Evolutionary conservation across 169 alveolate genomes (phyloP).

Genomic region (Cryptosporidium meleagridis): DNA sequence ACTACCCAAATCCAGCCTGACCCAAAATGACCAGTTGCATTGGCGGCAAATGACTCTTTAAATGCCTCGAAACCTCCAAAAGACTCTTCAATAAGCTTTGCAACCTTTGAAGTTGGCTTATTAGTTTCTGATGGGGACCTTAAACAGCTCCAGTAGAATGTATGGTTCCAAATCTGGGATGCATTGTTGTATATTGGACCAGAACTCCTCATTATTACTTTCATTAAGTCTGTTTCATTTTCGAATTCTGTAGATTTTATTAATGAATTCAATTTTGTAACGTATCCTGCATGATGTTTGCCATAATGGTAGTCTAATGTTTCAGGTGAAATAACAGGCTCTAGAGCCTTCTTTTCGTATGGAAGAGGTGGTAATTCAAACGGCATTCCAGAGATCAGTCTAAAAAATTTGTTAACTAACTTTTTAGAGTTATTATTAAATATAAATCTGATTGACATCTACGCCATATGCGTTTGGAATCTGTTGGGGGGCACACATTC

Average conservation of each 20-base stretch:
- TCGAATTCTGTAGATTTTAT: conserved; percentile 75
- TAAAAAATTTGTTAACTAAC: neutral
- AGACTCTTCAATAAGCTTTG: conserved; percentile 84
- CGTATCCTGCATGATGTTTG: conserved; percentile 94
- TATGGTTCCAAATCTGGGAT: conserved; percentile 93
- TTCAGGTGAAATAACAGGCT: conserved; percentile 93
- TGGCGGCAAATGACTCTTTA: conserved; percentile 84
- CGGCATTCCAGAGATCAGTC: conserved; percentile 77
- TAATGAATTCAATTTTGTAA: conserved; percentile 85
- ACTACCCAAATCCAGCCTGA: conserved; percentile 99
- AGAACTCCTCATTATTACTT: conserved; percentile 80
- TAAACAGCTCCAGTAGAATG: conserved; percentile 93
- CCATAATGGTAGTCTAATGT: conserved; percentile 93
- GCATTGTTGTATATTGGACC: conserved; percentile 91
- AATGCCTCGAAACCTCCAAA: conserved; percentile 89
- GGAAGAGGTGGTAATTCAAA: conserved; percentile 92
- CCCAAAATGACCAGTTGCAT: conserved; percentile 94
- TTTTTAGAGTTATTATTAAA: neutral
- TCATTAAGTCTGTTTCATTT: conserved; percentile 74
- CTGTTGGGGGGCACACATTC: neutral
- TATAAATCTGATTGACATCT: neutral
- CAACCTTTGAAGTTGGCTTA: conserved; percentile 88
- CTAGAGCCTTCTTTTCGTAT: conserved; percentile 90
- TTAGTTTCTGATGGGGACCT: conserved; percentile 91
- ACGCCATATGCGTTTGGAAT: neutral